Evolutionary conservation across 306 rosid species (phyloP), one percentile per base, ranked within the genome.

Genomic region (Vigna reflexopilosa): DNA sequence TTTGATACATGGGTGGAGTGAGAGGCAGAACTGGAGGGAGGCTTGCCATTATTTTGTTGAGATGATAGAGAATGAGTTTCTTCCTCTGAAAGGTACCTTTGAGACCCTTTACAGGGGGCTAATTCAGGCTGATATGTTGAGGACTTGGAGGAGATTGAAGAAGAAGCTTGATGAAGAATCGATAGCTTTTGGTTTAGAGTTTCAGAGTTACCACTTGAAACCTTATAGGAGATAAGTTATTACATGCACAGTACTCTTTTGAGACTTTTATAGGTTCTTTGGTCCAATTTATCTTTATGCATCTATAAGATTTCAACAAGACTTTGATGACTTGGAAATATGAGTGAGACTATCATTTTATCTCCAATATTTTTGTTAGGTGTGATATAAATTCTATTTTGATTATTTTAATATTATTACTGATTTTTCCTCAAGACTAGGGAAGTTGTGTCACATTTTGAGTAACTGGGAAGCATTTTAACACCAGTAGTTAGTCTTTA

Each of bases 91-190:
- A 77, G 80, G 89, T 77, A 94, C 98, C 28, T 94, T 94, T 67
- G 91, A 94, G 93, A 92, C 84, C 10, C 95, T 94, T 30, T 94
- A 94, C 72, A 86, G 76, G 66, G 98, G 98, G 48, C 75, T 92
- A 3, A 89, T 94, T 83, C 97, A 92, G 78, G 83, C 96, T 57
- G 95, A 92, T 74, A 94, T 84, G 97, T 82, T 92, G 89, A 90
- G 92, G 84, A 94, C 95, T 77, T 94, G 98, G 98, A 87, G 93
- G 83, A 89, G 97, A 73, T 87, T 94, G 86, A 90, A 90, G 95
- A 92, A 89, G 86, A 94, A 73, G 70, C 94, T 94, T 59, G 98
- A 92, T 80, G 86, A 92, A 83, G 97, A 94, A 86, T 90, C 97
- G 7, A 86, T 92, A 80, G 78, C 92, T 6, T 94, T 88, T 85